phyloP scores from a whole-genome alignment of 164 flowering plant genomes.

The Vitis rotundifolia region DNA sequence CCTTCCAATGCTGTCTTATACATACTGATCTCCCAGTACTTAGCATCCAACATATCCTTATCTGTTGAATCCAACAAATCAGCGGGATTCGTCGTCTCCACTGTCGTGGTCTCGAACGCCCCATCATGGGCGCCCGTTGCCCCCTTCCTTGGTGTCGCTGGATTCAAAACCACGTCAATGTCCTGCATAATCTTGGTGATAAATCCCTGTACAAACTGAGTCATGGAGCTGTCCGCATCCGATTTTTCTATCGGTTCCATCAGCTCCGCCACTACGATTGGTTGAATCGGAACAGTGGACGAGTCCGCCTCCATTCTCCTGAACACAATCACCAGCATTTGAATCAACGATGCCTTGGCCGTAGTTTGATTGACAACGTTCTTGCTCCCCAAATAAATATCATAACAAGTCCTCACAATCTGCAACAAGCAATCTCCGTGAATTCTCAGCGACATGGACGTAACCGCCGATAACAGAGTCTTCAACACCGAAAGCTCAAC shows the following conservation, averaged over 20 bases:
- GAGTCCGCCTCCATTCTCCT: slow-evolving; percentile 99
- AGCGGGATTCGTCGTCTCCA: slow-evolving; percentile 90
- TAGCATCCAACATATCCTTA: slow-evolving; percentile 99
- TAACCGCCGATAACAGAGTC: slow-evolving; percentile 82
- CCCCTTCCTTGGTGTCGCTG: slow-evolving; percentile 43
- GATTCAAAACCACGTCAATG: slow-evolving; percentile 86
- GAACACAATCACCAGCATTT: slow-evolving; percentile 96
- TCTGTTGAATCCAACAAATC: slow-evolving; percentile 98
- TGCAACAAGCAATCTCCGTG: slow-evolving; percentile 92
- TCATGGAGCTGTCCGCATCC: slow-evolving; percentile 74
- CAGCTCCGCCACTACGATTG: slow-evolving; percentile 95
- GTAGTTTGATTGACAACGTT: slow-evolving; percentile 94
- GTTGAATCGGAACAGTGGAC: slow-evolving; percentile 92
- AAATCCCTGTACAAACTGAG: slow-evolving; percentile 91
- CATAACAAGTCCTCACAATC: slow-evolving; percentile 94
- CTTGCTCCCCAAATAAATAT: slow-evolving; percentile 83
- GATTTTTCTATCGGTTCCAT: slow-evolving; percentile 89
- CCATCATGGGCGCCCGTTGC: slow-evolving; percentile 74
- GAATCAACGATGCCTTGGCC: slow-evolving; percentile 92
- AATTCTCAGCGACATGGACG: slow-evolving; percentile 73
- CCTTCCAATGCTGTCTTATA: slow-evolving; percentile 98
- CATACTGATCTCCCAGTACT: slow-evolving; percentile 99
- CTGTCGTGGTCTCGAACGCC: slow-evolving; percentile 87
- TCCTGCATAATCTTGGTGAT: slow-evolving; percentile 95
- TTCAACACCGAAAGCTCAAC: slow-evolving; percentile 73